A percentile compares a stretch with the other conserved stretches of the same genome.
Evolutionary conservation across 2,329 filamentous ascomycete species (phyloP).

Genomic region (Colletotrichum kahawae): DNA sequence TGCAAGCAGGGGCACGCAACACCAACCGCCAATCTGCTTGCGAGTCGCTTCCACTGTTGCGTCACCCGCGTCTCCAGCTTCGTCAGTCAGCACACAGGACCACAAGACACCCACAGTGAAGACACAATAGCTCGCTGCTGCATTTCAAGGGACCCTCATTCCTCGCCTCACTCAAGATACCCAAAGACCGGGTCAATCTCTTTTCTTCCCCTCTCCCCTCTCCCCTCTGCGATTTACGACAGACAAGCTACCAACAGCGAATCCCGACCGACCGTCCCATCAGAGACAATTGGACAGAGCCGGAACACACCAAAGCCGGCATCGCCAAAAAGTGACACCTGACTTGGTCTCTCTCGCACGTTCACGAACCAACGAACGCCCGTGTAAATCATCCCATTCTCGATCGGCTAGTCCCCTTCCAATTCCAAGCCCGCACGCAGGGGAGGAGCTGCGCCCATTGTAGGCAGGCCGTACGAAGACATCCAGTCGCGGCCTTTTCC

Average conservation of each 20-base stretch:
- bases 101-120: neutral
- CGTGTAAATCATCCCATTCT: conserved; percentile 16
- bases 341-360: neutral
- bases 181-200: neutral
- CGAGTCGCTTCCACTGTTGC: conserved; percentile 6
- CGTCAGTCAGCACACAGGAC: neutral
- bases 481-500: neutral
- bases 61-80: conserved; percentile 16
- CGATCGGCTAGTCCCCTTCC: conserved; percentile 4
- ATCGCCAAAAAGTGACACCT: neutral
- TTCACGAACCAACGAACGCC: neutral
- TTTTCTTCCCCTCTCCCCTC: neutral
- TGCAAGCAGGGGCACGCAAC: conserved; percentile 6
- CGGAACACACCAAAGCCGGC: neutral
- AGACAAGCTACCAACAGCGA: neutral
- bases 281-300: neutral
- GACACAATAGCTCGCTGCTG: neutral
- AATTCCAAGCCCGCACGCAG: conserved; percentile 1
- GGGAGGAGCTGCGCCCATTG: conserved; percentile 1
- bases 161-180: neutral
- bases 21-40: conserved; percentile 2
- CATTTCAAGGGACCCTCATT: neutral
- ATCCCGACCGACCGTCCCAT: neutral
- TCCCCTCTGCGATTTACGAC: neutral
- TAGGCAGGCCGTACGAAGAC: neutral